Conservation (phyloP, 257 asterid species). For the Ehretia macrophylla region DNA sequence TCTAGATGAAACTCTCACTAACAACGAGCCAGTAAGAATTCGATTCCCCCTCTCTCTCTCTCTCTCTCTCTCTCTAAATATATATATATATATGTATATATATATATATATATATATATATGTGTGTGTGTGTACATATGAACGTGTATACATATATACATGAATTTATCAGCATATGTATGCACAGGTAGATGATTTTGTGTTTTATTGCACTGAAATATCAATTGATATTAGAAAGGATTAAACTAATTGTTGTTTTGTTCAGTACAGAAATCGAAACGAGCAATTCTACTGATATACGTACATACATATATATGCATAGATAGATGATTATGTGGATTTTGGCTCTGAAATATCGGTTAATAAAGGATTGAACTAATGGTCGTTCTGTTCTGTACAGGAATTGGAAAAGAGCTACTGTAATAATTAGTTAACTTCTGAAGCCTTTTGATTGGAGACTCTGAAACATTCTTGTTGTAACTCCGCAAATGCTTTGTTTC, state of each 20-base stretch:
- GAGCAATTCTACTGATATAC: background rate
- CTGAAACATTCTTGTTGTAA: background rate
- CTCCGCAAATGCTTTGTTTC: background rate
- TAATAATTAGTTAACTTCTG: background rate
- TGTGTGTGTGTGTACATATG: background rate
- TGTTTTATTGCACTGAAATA: background rate
- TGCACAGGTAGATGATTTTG: background rate
- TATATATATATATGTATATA: background rate
- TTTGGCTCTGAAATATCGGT: background rate
- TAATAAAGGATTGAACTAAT: background rate
- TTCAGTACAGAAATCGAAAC: background rate
- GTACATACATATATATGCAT: no score
- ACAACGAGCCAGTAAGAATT: slow-evolving; percentile 40
- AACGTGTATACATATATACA: no score
- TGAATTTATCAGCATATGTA: no score
- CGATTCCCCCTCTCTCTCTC: slow-evolving; percentile 1
- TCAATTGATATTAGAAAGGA: background rate
- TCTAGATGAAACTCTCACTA: slow-evolving; percentile 59
- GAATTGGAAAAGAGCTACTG: background rate
- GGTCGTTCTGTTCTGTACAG: background rate
- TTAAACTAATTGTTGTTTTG: background rate
- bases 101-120: background rate
- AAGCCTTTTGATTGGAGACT: background rate
- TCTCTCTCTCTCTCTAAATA: background rate
- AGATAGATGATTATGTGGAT: background rate